Evolutionary conservation across 768 basidiomycete genomes (phyloP), one percentile per base, ranked within the genome.

Genomic region (Amanita jacksonii): DNA sequence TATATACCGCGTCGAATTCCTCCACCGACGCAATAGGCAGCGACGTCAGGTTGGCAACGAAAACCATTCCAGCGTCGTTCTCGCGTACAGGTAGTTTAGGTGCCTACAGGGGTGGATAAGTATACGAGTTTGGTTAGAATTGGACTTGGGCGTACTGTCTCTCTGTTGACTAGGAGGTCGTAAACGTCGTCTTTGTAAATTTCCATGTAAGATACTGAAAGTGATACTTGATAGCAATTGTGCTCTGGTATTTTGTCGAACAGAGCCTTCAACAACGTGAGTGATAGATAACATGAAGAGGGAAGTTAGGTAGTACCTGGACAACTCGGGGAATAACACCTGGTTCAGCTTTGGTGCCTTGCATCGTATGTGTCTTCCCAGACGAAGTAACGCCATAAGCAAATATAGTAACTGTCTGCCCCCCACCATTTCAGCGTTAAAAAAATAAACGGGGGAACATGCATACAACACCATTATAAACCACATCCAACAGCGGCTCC

Each of bases 341-440:
- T n/a, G 85, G 85, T 24, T 85, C 71, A 1, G 67, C 38, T 28
- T 62, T 70, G 5, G 71, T 78, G 28, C 90, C 90, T 63, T 92
- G 89, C 86, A 94, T 93, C 0, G 91, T 94, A 59, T 90, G 78
- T 0, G 89, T 93, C 67, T 91, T 92, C 13, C 89, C 90, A 4
- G 85, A 88, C 1, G 86, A 89, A 8, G 88, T 92, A 9, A 91
- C 88, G 5, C 90, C 90, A 61, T 92, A 92, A 1, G 87, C 85
- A 51, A 92, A 91, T 12, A 92, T 79, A 8, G 88, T 91, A 3
- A 88, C 79, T 0, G 83, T 89, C 85, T 88, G 44, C 15, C 13
- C n/a, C n/a, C n/a, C n/a, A n/a, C n/a, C n/a, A n/a, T n/a, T n/a
- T n/a, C n/a, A n/a, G n/a, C n/a, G n/a, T n/a, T n/a, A n/a, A n/a